phyloP scores from a whole-genome alignment of 2,329 filamentous ascomycete genomes.

The Claviceps pazoutovae region DNA sequence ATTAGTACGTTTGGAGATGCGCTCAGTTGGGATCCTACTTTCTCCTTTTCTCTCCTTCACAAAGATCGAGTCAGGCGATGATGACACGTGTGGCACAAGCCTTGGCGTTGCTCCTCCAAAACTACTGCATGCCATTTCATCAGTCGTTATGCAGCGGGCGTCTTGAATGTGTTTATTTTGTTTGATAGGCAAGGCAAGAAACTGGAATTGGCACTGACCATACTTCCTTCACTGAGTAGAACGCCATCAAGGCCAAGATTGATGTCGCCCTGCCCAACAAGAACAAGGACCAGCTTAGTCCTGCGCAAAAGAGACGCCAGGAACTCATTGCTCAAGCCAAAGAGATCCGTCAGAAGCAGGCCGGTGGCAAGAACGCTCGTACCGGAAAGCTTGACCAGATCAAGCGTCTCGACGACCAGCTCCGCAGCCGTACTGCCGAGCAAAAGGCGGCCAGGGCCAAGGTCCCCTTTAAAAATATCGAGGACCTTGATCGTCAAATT shows the following conservation, averaged over 20 bases:
- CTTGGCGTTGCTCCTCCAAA: not conserved
- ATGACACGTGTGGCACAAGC: not conserved
- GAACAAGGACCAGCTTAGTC: slow-evolving; percentile 65
- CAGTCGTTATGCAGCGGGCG: too few species aligned
- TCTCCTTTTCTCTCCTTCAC: not conserved
- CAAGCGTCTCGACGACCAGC: slow-evolving; percentile 77
- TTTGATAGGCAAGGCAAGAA: too few species aligned
- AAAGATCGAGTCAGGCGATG: too few species aligned
- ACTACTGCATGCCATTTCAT: not conserved
- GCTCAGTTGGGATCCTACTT: not conserved
- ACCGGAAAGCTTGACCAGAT: slow-evolving; percentile 73
- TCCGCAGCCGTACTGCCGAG: slow-evolving; percentile 73
- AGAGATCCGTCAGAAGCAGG: slow-evolving; percentile 77
- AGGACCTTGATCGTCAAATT: slow-evolving; percentile 80
- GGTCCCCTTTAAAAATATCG: slow-evolving; percentile 71
- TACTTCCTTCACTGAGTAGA: slow-evolving; percentile 37
- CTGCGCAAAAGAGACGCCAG: slow-evolving; percentile 67
- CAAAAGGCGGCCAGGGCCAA: slow-evolving; percentile 75
- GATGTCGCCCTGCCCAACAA: slow-evolving; percentile 64
- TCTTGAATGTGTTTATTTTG: too few species aligned
- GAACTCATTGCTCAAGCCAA: slow-evolving; percentile 73
- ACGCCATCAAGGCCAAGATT: slow-evolving; percentile 75
- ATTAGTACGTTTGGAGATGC: slow-evolving; percentile 20
- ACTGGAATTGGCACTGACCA: slow-evolving; percentile 5
- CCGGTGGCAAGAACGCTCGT: slow-evolving; percentile 71